Base-by-base conservation (phyloP, 2,329 filamentous ascomycete genomes). In the Ophiosphaerella narmari region DNA sequence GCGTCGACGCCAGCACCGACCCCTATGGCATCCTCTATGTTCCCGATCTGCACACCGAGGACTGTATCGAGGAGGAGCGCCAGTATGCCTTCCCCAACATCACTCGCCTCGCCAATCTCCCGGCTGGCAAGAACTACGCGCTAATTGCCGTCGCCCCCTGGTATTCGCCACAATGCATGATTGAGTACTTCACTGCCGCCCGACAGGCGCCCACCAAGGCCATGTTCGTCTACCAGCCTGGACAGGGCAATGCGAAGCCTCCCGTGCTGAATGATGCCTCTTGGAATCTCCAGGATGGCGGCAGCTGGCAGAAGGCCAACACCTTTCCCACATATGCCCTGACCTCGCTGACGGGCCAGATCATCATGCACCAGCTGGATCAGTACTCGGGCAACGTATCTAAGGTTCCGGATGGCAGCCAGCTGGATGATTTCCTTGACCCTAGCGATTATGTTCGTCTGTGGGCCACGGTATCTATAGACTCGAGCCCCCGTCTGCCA, bases 61-160 rank as follows among this genome's bases (percentile, higher is more conserved):
- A 79, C 0, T 97, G 92, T 75, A 79, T 80, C 66, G 77, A 84
- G 13, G 74, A 82, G 39, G 84, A 87, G 36, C 80, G 80, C 35
- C 72, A 81, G n/a, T 85, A 87, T 60, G 80, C 97, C 7, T 90
- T 91, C 1, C 62, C 71, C 33, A 92, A 94, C 70, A 90, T 86
- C 46, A 96, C 90, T 11, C 84, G 87, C 13, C 81, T 83, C 60
- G 71, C 74, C n/a, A 81, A 94, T 63, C 82, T 97, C 13, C 79
- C 81, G 0, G 77, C 80, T 0, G 81, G 81, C 41, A 69, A 71
- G 16, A 85, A 88, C 59, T 91, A 90, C 70, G 85, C 87, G 47
- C 78, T 91, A 43, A 84, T 97, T 61, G 92, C 89, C 24, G 76
- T 97, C 45, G 92, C 90, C 21, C 93, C 93, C 24, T 97, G 93